Evolutionary conservation across 192 early-diverging fungal species (phyloP).

Genomic region (Coemansia sp.): DNA sequence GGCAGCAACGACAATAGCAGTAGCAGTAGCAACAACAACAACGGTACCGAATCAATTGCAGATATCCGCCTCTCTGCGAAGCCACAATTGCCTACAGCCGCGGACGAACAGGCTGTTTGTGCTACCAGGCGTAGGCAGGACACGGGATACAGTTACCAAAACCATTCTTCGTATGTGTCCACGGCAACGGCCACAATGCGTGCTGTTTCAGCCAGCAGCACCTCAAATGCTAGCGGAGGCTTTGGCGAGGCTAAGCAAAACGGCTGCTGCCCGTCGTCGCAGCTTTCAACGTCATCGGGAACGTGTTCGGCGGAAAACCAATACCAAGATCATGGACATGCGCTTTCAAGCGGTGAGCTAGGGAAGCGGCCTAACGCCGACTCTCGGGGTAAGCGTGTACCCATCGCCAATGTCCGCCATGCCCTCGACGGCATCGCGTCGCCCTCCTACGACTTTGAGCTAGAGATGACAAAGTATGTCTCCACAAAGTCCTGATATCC

Average conservation of each 20-base stretch:
- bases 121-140: not conserved
- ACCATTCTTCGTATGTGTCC: constrained; percentile 4
- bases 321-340: not conserved
- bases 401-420: constrained; percentile 4
- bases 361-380: constrained; percentile 1
- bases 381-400: not conserved
- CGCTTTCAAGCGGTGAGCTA: not conserved
- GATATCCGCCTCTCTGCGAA: not conserved
- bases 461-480: constrained; percentile 35
- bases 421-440: constrained; percentile 13
- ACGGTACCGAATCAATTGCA: constrained; percentile 1
- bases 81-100: not conserved
- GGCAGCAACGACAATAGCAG: not conserved
- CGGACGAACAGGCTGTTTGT: not conserved
- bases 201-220: not conserved
- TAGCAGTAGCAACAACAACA: not conserved
- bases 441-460: constrained; percentile 24
- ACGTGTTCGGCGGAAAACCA: constrained; percentile 4
- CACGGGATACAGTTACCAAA: not conserved
- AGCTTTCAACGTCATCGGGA: constrained; percentile 9
- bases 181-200: constrained; percentile 8
- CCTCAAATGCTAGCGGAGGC: not conserved
- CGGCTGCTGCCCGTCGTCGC: constrained; percentile 18
- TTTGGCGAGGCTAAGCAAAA: constrained; percentile 5
- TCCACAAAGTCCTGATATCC: constrained; percentile 19